Conservation (phyloP, 148 eudicot genomes). For the Nyssa sinensis region DNA sequence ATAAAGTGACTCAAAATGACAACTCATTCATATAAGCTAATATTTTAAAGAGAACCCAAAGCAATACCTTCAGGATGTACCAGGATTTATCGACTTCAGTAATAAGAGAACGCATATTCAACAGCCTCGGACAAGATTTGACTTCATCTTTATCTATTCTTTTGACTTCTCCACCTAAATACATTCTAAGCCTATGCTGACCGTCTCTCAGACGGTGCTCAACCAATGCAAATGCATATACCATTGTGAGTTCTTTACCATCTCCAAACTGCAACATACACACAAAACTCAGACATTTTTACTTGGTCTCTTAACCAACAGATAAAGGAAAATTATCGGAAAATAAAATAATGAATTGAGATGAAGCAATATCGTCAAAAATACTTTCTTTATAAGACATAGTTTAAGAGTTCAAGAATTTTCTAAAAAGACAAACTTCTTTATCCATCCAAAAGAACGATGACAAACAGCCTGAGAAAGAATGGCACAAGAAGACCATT, state of each 20-base stretch:
- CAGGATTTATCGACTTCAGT: slow-evolving; percentile 27
- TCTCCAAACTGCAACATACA: slow-evolving; percentile 50
- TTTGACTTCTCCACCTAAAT: slow-evolving; percentile 62
- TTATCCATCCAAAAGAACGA: background rate
- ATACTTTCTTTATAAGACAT: background rate
- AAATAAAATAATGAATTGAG: background rate
- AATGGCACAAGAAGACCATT: background rate
- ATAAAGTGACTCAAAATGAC: background rate
- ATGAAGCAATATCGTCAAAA: background rate
- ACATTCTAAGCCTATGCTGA: slow-evolving; percentile 57
- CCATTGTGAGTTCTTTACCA: slow-evolving; percentile 36
- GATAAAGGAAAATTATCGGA: background rate
- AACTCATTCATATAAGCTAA: background rate
- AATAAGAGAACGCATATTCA: slow-evolving; percentile 50
- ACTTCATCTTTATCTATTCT: slow-evolving; percentile 32
- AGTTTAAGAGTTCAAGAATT: too few species aligned
- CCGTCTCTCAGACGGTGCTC: slow-evolving; percentile 59
- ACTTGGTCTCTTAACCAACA: too few species aligned
- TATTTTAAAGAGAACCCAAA: background rate
- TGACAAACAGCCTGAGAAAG: background rate
- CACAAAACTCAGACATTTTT: background rate
- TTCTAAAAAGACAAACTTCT: background rate
- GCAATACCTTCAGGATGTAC: slow-evolving; percentile 58
- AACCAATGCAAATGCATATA: slow-evolving; percentile 81
- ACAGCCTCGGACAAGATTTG: slow-evolving; percentile 51